Percentiles rank a stretch among this genome's conserved stretches.
Conservation (phyloP, 805 yeast genomes). For the Isabelozyma pseudorhagii region DNA sequence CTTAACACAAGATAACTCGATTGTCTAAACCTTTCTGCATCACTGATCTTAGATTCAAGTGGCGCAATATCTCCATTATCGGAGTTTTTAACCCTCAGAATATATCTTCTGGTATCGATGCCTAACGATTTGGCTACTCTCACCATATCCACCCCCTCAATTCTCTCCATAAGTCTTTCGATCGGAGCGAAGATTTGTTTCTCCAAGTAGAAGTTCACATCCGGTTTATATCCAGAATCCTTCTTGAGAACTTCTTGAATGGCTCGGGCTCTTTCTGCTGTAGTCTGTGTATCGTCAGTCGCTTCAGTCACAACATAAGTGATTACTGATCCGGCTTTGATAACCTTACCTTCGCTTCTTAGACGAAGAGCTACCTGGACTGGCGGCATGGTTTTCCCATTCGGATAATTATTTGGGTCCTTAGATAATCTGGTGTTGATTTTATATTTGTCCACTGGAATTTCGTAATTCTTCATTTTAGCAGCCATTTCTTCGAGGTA, state of each 20-base stretch:
- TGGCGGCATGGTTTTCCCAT: constrained; percentile 78
- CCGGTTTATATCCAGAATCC: constrained; percentile 56
- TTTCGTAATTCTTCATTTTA: constrained; percentile 57
- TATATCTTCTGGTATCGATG: constrained; percentile 65
- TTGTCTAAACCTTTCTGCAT: constrained; percentile 75
- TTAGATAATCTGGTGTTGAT: constrained; percentile 88
- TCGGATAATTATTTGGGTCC: constrained; percentile 82
- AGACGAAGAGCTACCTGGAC: constrained; percentile 88
- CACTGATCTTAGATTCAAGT: constrained; percentile 76
- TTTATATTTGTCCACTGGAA: constrained; percentile 64
- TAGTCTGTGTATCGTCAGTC: constrained; percentile 38
- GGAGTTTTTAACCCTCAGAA: constrained; percentile 39
- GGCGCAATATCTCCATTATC: constrained; percentile 57
- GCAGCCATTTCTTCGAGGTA: constrained; percentile 61
- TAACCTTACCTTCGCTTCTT: constrained; percentile 77
- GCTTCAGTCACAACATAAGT: constrained; percentile 71
- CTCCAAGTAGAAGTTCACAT: constrained; percentile 74
- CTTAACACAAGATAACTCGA: constrained; percentile 51
- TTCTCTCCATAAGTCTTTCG: constrained; percentile 77
- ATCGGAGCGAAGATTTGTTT: constrained; percentile 90
- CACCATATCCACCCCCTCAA: constrained; percentile 82
- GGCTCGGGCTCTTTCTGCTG: constrained; percentile 83
- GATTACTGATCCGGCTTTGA: constrained; percentile 86
- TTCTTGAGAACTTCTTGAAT: constrained; percentile 66
- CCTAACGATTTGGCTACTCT: constrained; percentile 78